These are phyloP conservation scores for Stereocaulon alpinum DNA, from an alignment of 495 filamentous ascomycete genomes.

Conservation along the genomic window DNA sequence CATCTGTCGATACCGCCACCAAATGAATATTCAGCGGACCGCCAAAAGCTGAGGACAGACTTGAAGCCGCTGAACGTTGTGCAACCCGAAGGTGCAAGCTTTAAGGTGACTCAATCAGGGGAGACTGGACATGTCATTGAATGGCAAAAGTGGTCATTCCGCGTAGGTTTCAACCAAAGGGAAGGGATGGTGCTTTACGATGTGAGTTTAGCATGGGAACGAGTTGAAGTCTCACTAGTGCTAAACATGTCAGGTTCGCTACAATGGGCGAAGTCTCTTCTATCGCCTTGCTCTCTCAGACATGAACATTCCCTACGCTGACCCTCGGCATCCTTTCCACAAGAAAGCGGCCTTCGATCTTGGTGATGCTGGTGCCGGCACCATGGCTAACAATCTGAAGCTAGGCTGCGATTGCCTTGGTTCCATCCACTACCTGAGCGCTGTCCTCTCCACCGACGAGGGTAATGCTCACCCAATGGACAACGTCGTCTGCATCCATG, in stretches of 20 bases:
- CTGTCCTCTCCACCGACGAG: slow-evolving; percentile 43
- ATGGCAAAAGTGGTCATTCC: slow-evolving; percentile 62
- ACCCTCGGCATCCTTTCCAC: slow-evolving; percentile 56
- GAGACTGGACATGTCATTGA: slow-evolving; percentile 38
- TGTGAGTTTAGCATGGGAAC: slow-evolving; percentile 13
- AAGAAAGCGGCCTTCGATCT: slow-evolving; percentile 63
- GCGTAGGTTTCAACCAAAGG: slow-evolving; percentile 54
- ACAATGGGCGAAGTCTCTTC: slow-evolving; percentile 56
- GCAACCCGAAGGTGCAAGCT: slow-evolving; percentile 70
- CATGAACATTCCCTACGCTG: slow-evolving; percentile 60
- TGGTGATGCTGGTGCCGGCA: slow-evolving; percentile 55
- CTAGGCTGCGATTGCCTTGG: slow-evolving; percentile 62
- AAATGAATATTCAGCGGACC: slow-evolving; percentile 68
- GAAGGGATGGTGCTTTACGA: slow-evolving; percentile 56
- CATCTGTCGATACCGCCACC: slow-evolving; percentile 42
- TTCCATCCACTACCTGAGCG: slow-evolving; percentile 54
- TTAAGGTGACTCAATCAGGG: slow-evolving; percentile 32
- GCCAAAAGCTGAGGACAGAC: slow-evolving; percentile 51
- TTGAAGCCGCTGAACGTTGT: slow-evolving; percentile 67
- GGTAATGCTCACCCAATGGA: slow-evolving; percentile 45
- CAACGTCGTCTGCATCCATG: slow-evolving; percentile 56
- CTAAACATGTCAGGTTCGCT: slow-evolving; percentile 38
- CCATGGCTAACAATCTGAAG: slow-evolving; percentile 56
- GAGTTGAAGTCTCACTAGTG: not conserved
- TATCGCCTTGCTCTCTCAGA: slow-evolving; percentile 63